Evolutionary conservation across 2,329 filamentous ascomycete genomes (phyloP), one percentile per base, ranked within the genome.

Genomic region (Cucurbitaria berberidis): DNA sequence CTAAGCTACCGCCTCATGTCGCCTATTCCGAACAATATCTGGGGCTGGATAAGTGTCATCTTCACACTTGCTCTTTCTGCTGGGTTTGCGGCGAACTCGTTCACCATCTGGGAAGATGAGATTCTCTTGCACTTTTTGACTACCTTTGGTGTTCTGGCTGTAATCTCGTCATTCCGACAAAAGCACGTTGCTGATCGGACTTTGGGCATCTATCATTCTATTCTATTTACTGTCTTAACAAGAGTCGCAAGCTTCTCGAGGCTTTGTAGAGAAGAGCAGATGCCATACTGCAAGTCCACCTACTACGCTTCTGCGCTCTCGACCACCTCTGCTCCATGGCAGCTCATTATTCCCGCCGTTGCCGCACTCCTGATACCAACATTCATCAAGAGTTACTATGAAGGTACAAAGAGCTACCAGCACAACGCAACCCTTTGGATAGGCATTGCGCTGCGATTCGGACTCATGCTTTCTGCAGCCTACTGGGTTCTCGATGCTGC

Each of bases 51-150:
- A 53, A 88, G 91, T 5, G 80, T 91, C 22, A 73, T 93, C 13
- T 91, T 96, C 63, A 92, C 92, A 0, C 74, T 92, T n/a, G 86
- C 89, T 56, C 91, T 96, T 69, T 96, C 92, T n/a, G 80, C 90
- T 45, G 93, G 95, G 7, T 99, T 98, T 73, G 93, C 93, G 0
- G 95, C 95, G 3, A 99, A 99, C 76, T 99, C 95, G 0, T 99
- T 93, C 76, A 98, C 93, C 0, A 96, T 99, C 62, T 99, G 95
- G 93, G 95, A 99, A 77, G 95, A 99, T 69, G 90, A 91, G 13
- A 97, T 97, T 50, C 82, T 96, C 4, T 81, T 96, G 3, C 96
- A 96, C 78, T 93, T 98, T 77, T 84, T 97, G 53, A 86, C 87
- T 2, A 95, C 93, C 0, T 97, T 98, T 70, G 93, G 92, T 26